A percentile compares a stretch with the other conserved stretches of the same genome.
These are phyloP conservation scores for Fusarium tanahbumbuense DNA, from an alignment of 2,329 filamentous ascomycete species.

Conservation along the genomic window DNA sequence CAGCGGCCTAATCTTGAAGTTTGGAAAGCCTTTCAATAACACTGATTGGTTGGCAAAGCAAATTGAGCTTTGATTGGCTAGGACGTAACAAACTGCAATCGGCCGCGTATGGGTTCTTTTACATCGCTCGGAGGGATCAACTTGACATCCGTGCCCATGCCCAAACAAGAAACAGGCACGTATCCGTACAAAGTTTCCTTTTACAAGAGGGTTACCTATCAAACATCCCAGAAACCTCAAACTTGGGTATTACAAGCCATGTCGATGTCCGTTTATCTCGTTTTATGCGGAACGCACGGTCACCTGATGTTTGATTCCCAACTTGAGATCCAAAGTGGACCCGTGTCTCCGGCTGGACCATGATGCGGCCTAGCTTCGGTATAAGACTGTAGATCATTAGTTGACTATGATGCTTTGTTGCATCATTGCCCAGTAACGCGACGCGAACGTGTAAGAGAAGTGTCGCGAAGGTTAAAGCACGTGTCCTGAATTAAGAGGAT, in stretches of 20 bases:
- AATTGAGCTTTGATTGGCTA: conserved; percentile 32
- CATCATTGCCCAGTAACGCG: conserved; percentile 14
- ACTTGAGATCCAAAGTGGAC: conserved; percentile 22
- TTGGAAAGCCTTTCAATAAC: conserved; percentile 20
- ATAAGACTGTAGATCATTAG: not conserved
- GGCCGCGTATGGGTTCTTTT: conserved; percentile 21
- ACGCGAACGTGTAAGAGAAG: conserved; percentile 30
- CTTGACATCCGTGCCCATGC: conserved; percentile 11
- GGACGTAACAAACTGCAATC: conserved; percentile 24
- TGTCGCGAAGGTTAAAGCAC: conserved; percentile 18
- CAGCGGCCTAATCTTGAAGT: conserved; percentile 17
- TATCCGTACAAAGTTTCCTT: not conserved
- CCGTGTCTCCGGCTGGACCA: conserved; percentile 19
- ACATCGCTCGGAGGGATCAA: conserved; percentile 32
- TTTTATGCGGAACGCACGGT: conserved; percentile 20
- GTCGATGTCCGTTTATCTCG: conserved; percentile 11
- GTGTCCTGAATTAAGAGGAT: not conserved
- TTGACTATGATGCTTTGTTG: conserved; percentile 3
- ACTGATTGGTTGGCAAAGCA: conserved; percentile 40
- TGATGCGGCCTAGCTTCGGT: conserved; percentile 26
- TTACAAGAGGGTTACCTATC: not conserved
- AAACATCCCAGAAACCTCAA: not conserved
- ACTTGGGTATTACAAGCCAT: conserved; percentile 9
- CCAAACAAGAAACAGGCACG: conserved; percentile 5
- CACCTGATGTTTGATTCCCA: conserved; percentile 22